These are phyloP conservation scores for Closterium sp. DNA, from an alignment of 139 green algal species.

Conservation along the genomic window DNA sequence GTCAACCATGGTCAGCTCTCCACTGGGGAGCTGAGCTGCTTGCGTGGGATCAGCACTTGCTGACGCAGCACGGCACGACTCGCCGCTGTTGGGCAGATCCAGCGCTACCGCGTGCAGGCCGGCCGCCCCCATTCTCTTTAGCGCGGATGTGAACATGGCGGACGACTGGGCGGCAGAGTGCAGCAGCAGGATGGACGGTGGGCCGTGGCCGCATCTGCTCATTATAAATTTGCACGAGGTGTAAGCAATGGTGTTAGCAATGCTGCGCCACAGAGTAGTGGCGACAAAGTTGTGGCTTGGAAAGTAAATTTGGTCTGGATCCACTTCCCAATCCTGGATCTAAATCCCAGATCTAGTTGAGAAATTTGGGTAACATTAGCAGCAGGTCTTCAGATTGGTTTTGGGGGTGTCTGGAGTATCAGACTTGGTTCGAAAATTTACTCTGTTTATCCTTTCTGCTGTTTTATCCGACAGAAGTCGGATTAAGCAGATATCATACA, in stretches of 20 bases:
- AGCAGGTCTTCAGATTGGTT: no score
- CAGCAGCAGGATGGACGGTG: conserved; percentile 24
- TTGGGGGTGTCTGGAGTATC: no score
- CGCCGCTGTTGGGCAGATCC: conserved; percentile 30
- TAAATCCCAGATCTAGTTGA: no score
- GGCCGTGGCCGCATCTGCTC: conserved; percentile 23
- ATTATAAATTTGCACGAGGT: not conserved
- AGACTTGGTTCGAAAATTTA: no score
- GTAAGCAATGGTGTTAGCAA: not conserved
- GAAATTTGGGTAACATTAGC: no score
- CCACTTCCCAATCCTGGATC: not conserved
- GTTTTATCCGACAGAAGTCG: no score
- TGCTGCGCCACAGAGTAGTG: not conserved
- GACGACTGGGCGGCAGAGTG: conserved; percentile 25
- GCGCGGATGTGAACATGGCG: conserved; percentile 23
- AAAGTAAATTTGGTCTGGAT: not conserved
- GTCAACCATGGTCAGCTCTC: conserved; percentile 12
- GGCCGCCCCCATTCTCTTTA: not conserved
- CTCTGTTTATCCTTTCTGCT: no score
- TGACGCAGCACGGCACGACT: conserved; percentile 3
- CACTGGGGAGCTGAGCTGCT: not conserved
- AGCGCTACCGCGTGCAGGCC: conserved; percentile 11
- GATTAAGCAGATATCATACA: no score
- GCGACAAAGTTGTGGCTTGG: not conserved
- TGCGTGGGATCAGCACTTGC: not conserved